Base-by-base conservation (phyloP, 495 filamentous ascomycete species). In the Tuber aestivum region DNA sequence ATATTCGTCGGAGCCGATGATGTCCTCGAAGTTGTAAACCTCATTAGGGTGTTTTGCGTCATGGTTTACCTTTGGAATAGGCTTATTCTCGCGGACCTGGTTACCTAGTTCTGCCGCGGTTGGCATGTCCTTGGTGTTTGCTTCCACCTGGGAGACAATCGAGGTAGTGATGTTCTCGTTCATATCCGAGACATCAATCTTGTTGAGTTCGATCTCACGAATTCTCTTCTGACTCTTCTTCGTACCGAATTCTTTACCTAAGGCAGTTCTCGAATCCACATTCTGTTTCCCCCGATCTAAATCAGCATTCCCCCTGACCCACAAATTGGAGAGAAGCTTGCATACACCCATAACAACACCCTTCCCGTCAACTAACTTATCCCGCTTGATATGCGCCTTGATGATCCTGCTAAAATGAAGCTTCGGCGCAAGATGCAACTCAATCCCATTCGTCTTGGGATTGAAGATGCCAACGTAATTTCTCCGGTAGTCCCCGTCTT, bases 401-500 rank as follows among this genome's bases (percentile, higher is more conserved):
- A 92, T 87, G 70, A 86, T 85, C 44, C 90, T 88, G 71, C 91
- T 87, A 14, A 97, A 86, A 14, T 89, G 88, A 76, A 97, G 86
- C 82, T 92, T 93, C 72, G 89, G 90, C 7, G 92, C 91, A 83
- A 92, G 41, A 35, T 83, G 81, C 8, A 98, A 85, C 74, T 95
- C 86, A 80, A 97, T 86, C 74, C 89, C 88, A 65, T 90, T 90
- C 9, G 87, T 90, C 68, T 87, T 85, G 0, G 93, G 92, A 80
- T 99, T 93, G 78, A 91, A 93, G 69, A 97, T 87, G 41, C 92
- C 95, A 76, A 97, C 84, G 84, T 96, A 99, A 84, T 97, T 92
- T 79, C 92, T 92, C 74, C 96, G 83, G 74, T 94, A 90, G 21
- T 88, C 84, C 8, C 84, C 84, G 75, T 88, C 87, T 21, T 89